Evolutionary conservation across 805 yeast genomes (phyloP).

Genomic region (Debaryomyces tyrocola): DNA sequence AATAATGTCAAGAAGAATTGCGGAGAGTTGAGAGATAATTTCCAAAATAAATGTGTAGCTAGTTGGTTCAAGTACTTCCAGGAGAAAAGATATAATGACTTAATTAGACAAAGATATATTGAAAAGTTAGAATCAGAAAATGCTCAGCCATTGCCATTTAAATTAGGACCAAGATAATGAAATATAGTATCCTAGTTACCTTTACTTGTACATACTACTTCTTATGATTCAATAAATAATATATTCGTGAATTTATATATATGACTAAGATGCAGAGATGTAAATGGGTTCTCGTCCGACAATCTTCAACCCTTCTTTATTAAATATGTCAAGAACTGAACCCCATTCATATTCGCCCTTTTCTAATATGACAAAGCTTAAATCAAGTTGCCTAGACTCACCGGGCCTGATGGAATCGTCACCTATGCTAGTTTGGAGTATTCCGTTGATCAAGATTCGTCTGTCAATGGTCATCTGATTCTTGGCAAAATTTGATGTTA

Average conservation of each 20-base stretch:
- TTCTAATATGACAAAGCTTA: conserved; percentile 67
- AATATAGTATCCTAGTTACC: background rate
- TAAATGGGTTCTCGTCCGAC: conserved; percentile 33
- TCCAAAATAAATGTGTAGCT: conserved; percentile 74
- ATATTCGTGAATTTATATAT: background rate
- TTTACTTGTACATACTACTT: background rate
- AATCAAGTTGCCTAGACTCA: conserved; percentile 37
- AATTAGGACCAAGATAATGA: conserved; percentile 17
- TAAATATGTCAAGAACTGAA: conserved; percentile 27
- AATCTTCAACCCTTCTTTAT: conserved; percentile 15
- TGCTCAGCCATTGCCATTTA: conserved; percentile 41
- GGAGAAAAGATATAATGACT: conserved; percentile 80
- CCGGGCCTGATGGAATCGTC: conserved; percentile 41
- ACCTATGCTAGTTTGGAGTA: conserved; percentile 56
- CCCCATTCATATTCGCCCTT: conserved; percentile 86
- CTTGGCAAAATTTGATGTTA: conserved; percentile 5
- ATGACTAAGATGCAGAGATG: conserved; percentile 22
- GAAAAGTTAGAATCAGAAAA: conserved; percentile 72
- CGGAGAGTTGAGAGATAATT: conserved; percentile 52
- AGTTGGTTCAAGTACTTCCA: conserved; percentile 91
- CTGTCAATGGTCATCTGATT: conserved; percentile 46
- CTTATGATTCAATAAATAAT: conserved; percentile 5
- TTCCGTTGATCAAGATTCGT: conserved; percentile 70
- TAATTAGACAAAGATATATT: conserved; percentile 65
- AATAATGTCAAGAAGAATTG: conserved; percentile 56